phyloP scores from a whole-genome alignment of 371 early-diverging fungal genomes.

The Thermomucor indicae-seudaticae region DNA sequence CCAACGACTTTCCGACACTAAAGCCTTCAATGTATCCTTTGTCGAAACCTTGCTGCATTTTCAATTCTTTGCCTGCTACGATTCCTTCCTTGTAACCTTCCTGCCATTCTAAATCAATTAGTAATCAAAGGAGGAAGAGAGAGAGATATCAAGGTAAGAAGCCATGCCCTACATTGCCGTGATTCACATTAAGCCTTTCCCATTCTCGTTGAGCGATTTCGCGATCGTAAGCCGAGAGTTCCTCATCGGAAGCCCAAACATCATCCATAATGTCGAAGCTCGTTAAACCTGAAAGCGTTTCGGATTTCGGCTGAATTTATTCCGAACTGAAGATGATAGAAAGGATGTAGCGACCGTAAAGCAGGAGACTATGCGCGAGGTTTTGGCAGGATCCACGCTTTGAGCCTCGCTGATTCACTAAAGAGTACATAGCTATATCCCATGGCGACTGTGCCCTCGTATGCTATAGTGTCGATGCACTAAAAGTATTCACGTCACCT shows the following conservation, averaged over 20 bases:
- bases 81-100: constrained; percentile 66
- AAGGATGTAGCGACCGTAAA: too few relatives aligned
- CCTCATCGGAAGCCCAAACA: constrained; percentile 46
- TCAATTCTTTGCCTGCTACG: constrained; percentile 56
- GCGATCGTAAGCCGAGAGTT: constrained; percentile 36
- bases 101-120: constrained; percentile 19
- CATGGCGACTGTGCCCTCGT: too few relatives aligned
- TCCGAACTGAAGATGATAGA: too few relatives aligned
- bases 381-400: too few relatives aligned
- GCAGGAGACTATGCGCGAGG: too few relatives aligned
- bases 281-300: too few relatives aligned
- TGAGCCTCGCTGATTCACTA: too few relatives aligned
- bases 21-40: constrained; percentile 50
- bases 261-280: too few relatives aligned
- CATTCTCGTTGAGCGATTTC: constrained; percentile 50
- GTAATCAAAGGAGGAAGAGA: neutral
- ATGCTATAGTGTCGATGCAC: too few relatives aligned
- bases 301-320: too few relatives aligned
- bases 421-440: too few relatives aligned
- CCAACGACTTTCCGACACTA: constrained; percentile 39
- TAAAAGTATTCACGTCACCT: too few relatives aligned
- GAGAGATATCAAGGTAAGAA: neutral
- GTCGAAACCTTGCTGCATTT: constrained; percentile 65
- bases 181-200: constrained; percentile 48
- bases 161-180: constrained; percentile 46